These are phyloP conservation scores for Chlorella sp. DNA, from an alignment of 139 green algal species.

Conservation along the genomic window DNA sequence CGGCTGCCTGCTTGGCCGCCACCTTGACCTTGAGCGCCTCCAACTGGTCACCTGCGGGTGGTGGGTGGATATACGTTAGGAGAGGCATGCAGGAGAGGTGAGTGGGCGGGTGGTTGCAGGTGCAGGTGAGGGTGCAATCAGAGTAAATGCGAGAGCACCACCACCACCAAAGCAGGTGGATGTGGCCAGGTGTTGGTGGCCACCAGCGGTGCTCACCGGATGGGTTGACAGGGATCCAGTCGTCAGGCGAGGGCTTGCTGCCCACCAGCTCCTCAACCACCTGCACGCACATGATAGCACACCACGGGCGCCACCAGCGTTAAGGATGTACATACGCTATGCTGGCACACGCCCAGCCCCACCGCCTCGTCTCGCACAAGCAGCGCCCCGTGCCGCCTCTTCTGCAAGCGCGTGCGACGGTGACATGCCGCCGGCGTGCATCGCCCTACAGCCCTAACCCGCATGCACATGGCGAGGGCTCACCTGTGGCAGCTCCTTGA, in stretches of 20 bases:
- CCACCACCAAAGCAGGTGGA: background rate
- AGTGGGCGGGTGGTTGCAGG: background rate
- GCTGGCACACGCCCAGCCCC: no score
- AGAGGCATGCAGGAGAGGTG: background rate
- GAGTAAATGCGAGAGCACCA: background rate
- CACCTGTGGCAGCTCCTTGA: conserved; percentile 73
- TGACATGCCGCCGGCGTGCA: no score
- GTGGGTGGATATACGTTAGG: no score
- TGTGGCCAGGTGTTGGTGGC: background rate
- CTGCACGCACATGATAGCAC: background rate
- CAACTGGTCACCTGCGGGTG: conserved; percentile 31
- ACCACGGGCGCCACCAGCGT: conserved; percentile 12
- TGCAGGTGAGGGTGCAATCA: background rate
- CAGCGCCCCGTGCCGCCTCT: no score
- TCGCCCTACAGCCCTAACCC: no score
- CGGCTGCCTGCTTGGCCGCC: conserved; percentile 19
- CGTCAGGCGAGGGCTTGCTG: conserved; percentile 16
- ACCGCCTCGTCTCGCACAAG: no score
- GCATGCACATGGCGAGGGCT: no score
- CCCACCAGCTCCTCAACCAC: conserved; percentile 13
- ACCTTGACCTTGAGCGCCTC: conserved; percentile 25
- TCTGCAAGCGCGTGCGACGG: no score
- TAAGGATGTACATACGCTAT: no score
- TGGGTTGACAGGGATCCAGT: conserved; percentile 58
- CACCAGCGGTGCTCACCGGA: conserved; percentile 1